Evolutionary conservation across 805 yeast species (phyloP), one percentile per base, ranked within the genome.

Genomic region (Cyberlindnera mrakii): DNA sequence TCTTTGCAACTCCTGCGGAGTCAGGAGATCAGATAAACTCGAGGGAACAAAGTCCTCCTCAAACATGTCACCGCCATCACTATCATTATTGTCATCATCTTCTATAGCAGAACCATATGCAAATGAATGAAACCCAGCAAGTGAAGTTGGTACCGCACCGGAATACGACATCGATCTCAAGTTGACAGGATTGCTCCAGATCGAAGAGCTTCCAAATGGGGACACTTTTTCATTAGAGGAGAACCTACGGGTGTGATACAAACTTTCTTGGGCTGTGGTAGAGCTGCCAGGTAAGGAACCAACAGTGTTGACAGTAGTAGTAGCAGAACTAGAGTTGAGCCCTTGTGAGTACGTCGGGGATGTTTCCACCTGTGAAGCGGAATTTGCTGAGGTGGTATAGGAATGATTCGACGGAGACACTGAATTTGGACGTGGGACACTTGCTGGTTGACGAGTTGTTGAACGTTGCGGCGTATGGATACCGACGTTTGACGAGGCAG

Each of bases 31-130:
- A n/a, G 82, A 76, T 32, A 89, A 65, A 25, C 90, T 77, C 6
- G 82, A 79, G 1, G 97, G 97, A 4, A 89, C 84, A 52, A 78
- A 84, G 57, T 85, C 95, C 50, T 85, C 90, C 37, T 76, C 85
- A 57, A 61, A 64, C 45, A 54, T 46, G n/a, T 44, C 71, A 25
- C 44, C 44, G 34, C 35, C 23, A 23, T 23, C 30, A 17, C 43
- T 34, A 4, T 41, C 45, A 15, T 45, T 43, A 9, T 44, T 52
- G 45, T 33, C 51, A 42, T 66, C 70, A 37, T 68, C 71, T 30
- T 61, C 63, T 6, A 57, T 63, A n/a, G 71, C 59, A 46, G 44
- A 48, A 18, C 49, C 60, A 36, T 42, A 35, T 5, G 15, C 30
- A 14, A 20, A n/a, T 3, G 25, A 34, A 3, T 34, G 15, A 10